Conservation (phyloP, 163 green algal species). For the Scenedesmus sp. region DNA sequence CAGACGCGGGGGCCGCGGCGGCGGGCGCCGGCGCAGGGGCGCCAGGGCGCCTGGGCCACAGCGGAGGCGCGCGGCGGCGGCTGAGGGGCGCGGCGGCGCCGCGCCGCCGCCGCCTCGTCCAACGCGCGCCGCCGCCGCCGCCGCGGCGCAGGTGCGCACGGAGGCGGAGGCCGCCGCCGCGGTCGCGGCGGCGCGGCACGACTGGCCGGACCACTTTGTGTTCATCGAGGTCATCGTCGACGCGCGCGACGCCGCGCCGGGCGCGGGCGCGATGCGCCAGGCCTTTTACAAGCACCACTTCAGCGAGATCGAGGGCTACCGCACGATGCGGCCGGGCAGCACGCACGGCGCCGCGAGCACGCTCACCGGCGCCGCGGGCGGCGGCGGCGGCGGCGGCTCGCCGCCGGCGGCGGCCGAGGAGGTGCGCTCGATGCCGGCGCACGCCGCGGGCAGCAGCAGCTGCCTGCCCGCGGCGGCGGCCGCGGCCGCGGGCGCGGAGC, state of each 20-base stretch:
- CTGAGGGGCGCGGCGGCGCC: too few relatives aligned
- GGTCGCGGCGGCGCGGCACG: not conserved
- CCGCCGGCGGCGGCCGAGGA: not conserved
- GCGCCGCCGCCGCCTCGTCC: too few relatives aligned
- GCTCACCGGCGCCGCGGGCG: not conserved
- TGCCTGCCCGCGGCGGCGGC: slow-evolving; percentile 3
- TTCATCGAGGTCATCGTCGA: slow-evolving; percentile 40
- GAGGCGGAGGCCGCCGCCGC: slow-evolving; percentile 1
- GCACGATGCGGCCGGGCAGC: too few relatives aligned
- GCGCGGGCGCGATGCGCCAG: not conserved
- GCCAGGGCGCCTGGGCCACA: too few relatives aligned
- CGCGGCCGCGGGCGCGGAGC: not conserved
- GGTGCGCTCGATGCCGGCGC: not conserved
- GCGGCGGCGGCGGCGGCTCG: not conserved
- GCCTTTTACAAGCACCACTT: slow-evolving; percentile 9
- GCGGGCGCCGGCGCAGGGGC: too few relatives aligned
- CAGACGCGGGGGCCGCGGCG: too few relatives aligned
- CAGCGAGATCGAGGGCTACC: not conserved
- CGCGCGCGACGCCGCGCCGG: slow-evolving; percentile 2
- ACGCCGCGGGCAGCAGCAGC: slow-evolving; percentile 28
- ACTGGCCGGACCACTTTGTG: slow-evolving; percentile 5
- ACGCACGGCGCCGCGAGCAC: not conserved
- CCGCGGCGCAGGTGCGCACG: not conserved
- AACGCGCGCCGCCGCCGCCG: too few relatives aligned
- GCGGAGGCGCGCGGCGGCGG: too few relatives aligned